Conservation (phyloP, 2,329 filamentous ascomycete species). For the Dothideomycetes sp. region DNA sequence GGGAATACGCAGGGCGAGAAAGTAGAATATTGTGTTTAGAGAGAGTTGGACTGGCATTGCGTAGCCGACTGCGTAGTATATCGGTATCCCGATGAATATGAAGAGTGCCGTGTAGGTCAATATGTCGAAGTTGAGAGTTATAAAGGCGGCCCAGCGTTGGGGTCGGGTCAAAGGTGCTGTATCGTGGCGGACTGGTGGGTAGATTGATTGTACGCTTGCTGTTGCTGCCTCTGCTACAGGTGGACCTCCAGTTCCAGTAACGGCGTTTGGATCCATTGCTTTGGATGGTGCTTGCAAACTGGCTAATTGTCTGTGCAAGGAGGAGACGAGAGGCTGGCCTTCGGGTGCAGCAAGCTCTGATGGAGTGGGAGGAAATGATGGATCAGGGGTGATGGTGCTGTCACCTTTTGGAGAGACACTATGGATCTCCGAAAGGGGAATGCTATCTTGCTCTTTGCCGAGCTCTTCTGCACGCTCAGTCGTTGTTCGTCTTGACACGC, state of each 20-base stretch:
- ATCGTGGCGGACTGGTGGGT: slow-evolving; percentile 24
- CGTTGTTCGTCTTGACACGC: slow-evolving; percentile 41
- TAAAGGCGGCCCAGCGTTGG: slow-evolving; percentile 38
- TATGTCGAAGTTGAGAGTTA: slow-evolving; percentile 36
- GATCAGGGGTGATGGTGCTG: slow-evolving; percentile 2
- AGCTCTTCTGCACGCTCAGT: slow-evolving; percentile 43
- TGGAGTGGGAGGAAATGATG: background rate
- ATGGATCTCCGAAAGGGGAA: slow-evolving; percentile 30
- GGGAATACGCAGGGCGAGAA: slow-evolving; percentile 39
- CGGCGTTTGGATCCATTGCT: slow-evolving; percentile 14
- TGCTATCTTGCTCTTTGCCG: slow-evolving; percentile 33
- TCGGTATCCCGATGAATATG: slow-evolving; percentile 41
- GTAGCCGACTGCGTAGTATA: slow-evolving; percentile 44
- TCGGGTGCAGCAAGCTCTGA: background rate
- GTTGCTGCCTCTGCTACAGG: slow-evolving; percentile 8
- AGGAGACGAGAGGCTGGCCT: background rate
- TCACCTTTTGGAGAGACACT: slow-evolving; percentile 3
- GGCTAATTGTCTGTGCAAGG: background rate
- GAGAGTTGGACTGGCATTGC: slow-evolving; percentile 34
- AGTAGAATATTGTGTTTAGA: slow-evolving; percentile 43
- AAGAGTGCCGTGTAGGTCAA: slow-evolving; percentile 36
- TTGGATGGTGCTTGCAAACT: slow-evolving; percentile 12
- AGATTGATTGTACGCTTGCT: background rate
- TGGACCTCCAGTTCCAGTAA: slow-evolving; percentile 16
- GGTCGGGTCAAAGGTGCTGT: slow-evolving; percentile 35